Evolutionary conservation across 805 yeast species (phyloP), one percentile per base, ranked within the genome.

Genomic region (Saccharomycopsis fodiens): DNA sequence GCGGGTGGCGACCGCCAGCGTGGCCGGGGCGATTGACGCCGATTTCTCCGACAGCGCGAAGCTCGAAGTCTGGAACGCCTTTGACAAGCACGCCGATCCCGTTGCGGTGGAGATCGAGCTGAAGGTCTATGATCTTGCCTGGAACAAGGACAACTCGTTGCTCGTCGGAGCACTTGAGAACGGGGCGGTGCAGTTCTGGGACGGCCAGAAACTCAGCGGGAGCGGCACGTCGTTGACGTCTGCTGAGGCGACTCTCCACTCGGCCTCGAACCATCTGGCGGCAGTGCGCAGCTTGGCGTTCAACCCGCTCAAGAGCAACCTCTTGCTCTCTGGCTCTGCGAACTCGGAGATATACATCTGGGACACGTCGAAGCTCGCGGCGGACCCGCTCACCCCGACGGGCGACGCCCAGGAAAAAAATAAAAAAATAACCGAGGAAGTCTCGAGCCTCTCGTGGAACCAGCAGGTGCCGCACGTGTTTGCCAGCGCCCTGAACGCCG

Each of bases 21-120:
- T 86, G n/a, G 89, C 97, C 0, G 97, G 97, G 5, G 94, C 96
- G 12, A 83, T 93, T 56, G 96, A 87, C 60, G 85, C 84, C 36
- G 79, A 82, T 59, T 89, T 89, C 63, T 79, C 89, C 35, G 78
- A 93, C 17, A 72, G 79, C 23, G 79, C 96, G 1, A 64, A 74
- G n/a, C 66, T 93, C 47, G 89, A 87, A 56, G 69, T 93, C 50
- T 83, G 94, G 85, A 79, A 83, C 50, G 72, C 85, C 7, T 70
- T 80, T 47, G 31, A 35, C 10, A 22, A 35, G 21, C n/a, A 16
- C 10, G 56, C 55, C 12, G 53, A 59, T 34, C 57, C 64, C 16
- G 51, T 69, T n/a, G 59, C 74, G 3, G 56, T 72, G n/a, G 60
- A 66, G 12, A 72, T 75, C 2, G 76, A 73, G 37, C 72, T 79